Evolutionary conservation across 805 yeast species (phyloP).

Genomic region (Candida awuae): DNA sequence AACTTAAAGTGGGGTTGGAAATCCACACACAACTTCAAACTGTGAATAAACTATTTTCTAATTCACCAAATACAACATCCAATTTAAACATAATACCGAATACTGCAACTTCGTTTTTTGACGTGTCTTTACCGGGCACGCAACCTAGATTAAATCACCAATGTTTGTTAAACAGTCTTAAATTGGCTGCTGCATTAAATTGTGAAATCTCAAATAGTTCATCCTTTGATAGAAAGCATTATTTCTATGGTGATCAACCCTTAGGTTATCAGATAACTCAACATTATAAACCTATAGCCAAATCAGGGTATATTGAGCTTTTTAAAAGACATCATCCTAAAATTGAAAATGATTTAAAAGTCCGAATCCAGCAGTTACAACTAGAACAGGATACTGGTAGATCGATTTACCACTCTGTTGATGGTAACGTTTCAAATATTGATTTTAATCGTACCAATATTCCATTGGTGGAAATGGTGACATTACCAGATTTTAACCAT

Average conservation of each 20-base stretch:
- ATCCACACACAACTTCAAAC: conserved; percentile 88
- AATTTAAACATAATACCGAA: conserved; percentile 47
- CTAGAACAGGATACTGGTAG: conserved; percentile 94
- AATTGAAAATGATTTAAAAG: conserved; percentile 34
- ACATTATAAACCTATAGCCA: conserved; percentile 71
- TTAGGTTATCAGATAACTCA: conserved; percentile 94
- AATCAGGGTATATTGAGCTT: conserved; percentile 51
- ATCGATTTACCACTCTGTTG: conserved; percentile 44
- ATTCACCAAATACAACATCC: conserved; percentile 41
- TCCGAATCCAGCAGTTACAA: conserved; percentile 73
- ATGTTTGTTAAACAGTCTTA: conserved; percentile 61
- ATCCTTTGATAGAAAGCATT: conserved; percentile 87
- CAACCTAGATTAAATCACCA: conserved; percentile 76
- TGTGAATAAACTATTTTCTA: conserved; percentile 65
- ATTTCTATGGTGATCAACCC: conserved; percentile 95
- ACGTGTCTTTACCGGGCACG: conserved; percentile 85
- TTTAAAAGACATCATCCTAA: conserved; percentile 43
- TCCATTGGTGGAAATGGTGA: conserved; percentile 86
- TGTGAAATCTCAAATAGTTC: conserved; percentile 49
- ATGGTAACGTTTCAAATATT: conserved; percentile 33
- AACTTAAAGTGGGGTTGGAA: conserved; percentile 79
- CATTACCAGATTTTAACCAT: conserved; percentile 73
- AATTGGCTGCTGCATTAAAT: conserved; percentile 63
- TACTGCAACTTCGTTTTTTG: conserved; percentile 65
- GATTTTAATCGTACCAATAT: conserved; percentile 82